Percentiles rank a stretch among this genome's conserved stretches.
phyloP scores from a whole-genome alignment of 2,329 filamentous ascomycete genomes.

The Pseudogymnoascus sp. region DNA sequence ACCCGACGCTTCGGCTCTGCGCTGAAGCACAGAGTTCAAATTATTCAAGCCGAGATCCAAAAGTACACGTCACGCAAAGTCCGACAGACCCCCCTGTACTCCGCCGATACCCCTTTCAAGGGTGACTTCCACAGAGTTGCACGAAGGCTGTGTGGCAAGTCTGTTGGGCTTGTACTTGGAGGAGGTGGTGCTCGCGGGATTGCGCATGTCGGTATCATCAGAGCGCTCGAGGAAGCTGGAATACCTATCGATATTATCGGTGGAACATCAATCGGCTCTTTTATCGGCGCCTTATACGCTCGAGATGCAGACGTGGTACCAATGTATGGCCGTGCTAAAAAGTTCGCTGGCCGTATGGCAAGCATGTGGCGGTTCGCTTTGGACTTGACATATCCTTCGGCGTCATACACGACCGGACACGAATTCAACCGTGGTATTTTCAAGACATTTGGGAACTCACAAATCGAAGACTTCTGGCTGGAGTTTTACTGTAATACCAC shows the following conservation, averaged over 20 bases:
- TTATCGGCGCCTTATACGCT: constrained; percentile 91
- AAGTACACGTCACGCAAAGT: constrained; percentile 94
- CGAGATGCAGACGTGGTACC: constrained; percentile 94
- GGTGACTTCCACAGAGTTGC: constrained; percentile 94
- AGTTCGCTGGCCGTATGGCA: constrained; percentile 96
- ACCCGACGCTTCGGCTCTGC: constrained; percentile 74
- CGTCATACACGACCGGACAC: constrained; percentile 94
- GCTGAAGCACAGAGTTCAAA: constrained; percentile 87
- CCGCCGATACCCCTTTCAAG: constrained; percentile 86
- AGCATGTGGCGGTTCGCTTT: constrained; percentile 98
- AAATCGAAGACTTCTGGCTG: constrained; percentile 98
- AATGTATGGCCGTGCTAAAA: constrained; percentile 94
- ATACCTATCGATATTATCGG: constrained; percentile 94
- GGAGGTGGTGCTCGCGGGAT: constrained; percentile 90
- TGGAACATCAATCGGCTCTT: constrained; percentile 91
- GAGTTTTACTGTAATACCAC: constrained; percentile 99
- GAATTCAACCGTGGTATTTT: constrained; percentile 99
- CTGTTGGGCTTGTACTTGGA: constrained; percentile 86
- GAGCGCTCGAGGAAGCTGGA: constrained; percentile 89
- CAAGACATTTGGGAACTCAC: constrained; percentile 93
- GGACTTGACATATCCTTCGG: constrained; percentile 91
- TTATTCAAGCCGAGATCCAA: constrained; percentile 92
- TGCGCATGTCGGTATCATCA: constrained; percentile 86
- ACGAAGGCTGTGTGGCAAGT: constrained; percentile 83
- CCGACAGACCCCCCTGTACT: constrained; percentile 82